These are phyloP conservation scores for Sistotremastrum niveocremeum DNA, from an alignment of 768 basidiomycete genomes.

Conservation along the genomic window DNA sequence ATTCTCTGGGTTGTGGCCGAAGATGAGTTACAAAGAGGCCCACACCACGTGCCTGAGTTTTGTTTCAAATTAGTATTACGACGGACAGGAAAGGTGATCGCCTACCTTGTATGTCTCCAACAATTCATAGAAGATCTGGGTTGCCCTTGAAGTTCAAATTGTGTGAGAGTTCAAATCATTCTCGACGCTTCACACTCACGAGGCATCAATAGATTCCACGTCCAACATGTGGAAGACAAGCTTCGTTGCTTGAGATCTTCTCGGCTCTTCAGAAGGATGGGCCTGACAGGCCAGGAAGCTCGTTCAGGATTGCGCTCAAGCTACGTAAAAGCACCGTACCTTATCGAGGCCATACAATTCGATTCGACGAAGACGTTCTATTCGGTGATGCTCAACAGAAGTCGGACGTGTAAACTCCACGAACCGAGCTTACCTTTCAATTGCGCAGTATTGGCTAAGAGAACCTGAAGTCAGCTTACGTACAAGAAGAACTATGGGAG, in stretches of 20 bases:
- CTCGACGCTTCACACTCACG: slow-evolving; percentile 35
- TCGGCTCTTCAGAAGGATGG: slow-evolving; percentile 84
- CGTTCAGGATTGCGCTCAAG: no score
- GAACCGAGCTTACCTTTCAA: slow-evolving; percentile 51
- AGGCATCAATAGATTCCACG: slow-evolving; percentile 82
- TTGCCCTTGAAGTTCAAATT: slow-evolving; percentile 37
- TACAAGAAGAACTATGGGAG: slow-evolving; percentile 2
- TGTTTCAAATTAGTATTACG: no score
- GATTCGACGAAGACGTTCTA: slow-evolving; percentile 69
- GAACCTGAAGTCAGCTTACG: neutral
- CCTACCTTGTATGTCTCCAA: slow-evolving; percentile 63
- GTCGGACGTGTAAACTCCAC: neutral
- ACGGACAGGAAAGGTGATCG: neutral
- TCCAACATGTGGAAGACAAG: slow-evolving; percentile 92
- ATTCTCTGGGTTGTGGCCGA: slow-evolving; percentile 23
- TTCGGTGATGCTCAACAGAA: neutral
- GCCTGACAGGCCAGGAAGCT: slow-evolving; percentile 20
- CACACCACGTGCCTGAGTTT: slow-evolving; percentile 31
- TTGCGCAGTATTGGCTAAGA: slow-evolving; percentile 82
- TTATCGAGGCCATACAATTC: slow-evolving; percentile 71
- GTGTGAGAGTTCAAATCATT: neutral
- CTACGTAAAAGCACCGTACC: no score
- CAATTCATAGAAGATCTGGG: slow-evolving; percentile 73
- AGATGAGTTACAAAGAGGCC: slow-evolving; percentile 40
- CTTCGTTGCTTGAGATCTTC: slow-evolving; percentile 56